These are phyloP conservation scores for Fraxinus angustifolia DNA, from an alignment of 305 asterid species.

Conservation along the genomic window DNA sequence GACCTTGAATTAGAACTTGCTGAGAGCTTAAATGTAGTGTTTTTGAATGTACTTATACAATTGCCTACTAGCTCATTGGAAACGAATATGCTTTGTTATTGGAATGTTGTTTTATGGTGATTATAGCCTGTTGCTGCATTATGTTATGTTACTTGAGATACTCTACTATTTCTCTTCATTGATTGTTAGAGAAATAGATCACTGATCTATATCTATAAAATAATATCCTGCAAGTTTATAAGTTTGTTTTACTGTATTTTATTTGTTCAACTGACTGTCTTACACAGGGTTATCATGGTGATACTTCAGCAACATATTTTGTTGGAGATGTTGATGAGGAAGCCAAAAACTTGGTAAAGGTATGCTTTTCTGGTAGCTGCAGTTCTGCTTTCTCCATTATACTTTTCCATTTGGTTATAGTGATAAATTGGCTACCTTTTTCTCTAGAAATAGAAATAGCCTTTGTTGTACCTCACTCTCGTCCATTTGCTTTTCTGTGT, in stretches of 20 bases:
- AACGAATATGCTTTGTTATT: not conserved
- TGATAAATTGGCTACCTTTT: not conserved
- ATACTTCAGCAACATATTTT: slow-evolving; percentile 86
- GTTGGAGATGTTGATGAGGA: slow-evolving; percentile 81
- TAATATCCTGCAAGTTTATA: slow-evolving; percentile 3
- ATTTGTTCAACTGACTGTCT: slow-evolving; percentile 16
- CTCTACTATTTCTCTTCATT: slow-evolving; percentile 1
- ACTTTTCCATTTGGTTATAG: slow-evolving; percentile 4
- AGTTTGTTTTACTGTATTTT: slow-evolving; percentile 15
- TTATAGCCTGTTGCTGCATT: not conserved
- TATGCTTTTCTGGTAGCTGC: slow-evolving; percentile 37
- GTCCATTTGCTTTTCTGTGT: not conserved
- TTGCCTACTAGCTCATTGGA: not conserved
- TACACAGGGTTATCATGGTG: slow-evolving; percentile 94
- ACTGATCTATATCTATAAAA: not conserved
- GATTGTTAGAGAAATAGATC: slow-evolving; percentile 8
- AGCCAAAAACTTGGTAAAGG: slow-evolving; percentile 83
- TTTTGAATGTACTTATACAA: not conserved
- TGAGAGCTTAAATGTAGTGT: not conserved
- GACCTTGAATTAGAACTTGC: not conserved
- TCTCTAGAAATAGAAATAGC: not conserved
- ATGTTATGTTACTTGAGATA: not conserved
- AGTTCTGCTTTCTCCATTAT: slow-evolving; percentile 1
- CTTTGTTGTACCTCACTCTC: no score
- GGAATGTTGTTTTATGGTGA: not conserved